Percentiles rank a stretch among this genome's conserved stretches.
Evolutionary conservation across 495 filamentous ascomycete species (phyloP).

Genomic region (Aspergillus bertholletiae): DNA sequence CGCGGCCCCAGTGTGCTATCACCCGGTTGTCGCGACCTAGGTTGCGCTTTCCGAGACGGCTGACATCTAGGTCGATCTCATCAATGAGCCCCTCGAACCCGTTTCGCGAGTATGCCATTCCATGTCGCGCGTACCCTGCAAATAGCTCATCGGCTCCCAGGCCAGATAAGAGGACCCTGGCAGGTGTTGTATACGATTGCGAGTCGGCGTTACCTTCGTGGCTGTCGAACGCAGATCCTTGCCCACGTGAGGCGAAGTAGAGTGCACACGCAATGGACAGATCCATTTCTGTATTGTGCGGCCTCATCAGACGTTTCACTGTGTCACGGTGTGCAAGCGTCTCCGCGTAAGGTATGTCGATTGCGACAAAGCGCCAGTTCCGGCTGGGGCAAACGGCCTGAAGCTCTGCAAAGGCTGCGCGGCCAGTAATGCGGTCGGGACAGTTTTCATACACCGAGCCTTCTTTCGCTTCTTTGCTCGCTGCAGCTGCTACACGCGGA

Average conservation of each 20-base stretch:
- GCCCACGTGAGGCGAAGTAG: constrained; percentile 87
- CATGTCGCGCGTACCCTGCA: constrained; percentile 85
- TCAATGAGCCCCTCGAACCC: constrained; percentile 70
- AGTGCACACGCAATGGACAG: constrained; percentile 90
- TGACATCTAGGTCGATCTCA: constrained; percentile 83
- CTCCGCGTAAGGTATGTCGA: constrained; percentile 81
- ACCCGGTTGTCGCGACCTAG: constrained; percentile 91
- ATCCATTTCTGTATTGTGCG: constrained; percentile 98
- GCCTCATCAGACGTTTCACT: constrained; percentile 75
- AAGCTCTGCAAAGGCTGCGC: constrained; percentile 71
- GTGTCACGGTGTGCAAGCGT: constrained; percentile 63
- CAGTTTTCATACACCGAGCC: constrained; percentile 70
- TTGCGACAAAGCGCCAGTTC: constrained; percentile 73
- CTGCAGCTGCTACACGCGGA: constrained; percentile 59
- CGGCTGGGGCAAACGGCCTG: constrained; percentile 66
- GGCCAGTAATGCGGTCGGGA: constrained; percentile 85
- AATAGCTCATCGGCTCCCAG: constrained; percentile 97
- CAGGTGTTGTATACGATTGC: constrained; percentile 58
- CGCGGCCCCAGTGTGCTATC: constrained; percentile 84
- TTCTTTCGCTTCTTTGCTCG: constrained; percentile 19
- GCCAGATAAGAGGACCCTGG: constrained; percentile 84
- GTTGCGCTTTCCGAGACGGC: constrained; percentile 85
- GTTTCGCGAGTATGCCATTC: constrained; percentile 62
- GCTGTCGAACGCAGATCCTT: constrained; percentile 41
- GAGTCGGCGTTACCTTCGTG: constrained; percentile 4